Evolutionary conservation across 306 rosid species (phyloP), one percentile per base, ranked within the genome.

Genomic region (Neltuma alba): DNA sequence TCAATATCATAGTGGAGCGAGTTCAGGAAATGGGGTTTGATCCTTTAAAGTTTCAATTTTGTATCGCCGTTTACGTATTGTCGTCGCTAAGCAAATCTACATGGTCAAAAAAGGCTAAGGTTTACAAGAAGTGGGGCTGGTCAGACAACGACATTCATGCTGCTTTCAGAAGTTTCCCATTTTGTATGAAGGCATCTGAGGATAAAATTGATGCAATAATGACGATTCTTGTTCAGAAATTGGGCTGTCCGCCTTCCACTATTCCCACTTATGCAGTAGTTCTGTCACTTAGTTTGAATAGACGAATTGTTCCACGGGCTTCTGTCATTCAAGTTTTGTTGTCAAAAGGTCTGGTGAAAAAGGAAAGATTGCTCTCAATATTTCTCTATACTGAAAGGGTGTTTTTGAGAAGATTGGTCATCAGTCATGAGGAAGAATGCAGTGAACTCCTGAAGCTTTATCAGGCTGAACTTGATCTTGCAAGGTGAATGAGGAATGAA

Each of bases 111-210:
- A 86, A 86, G 83, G 55, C 74, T 34, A 34, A 50, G 34, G 28
- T 67, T 48, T 82, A 82, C 61, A 76, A 55, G 71, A 79, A 60
- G 7, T 86, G 86, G 86, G 89, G 80, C 25, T 83, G 79, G 76
- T 66, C 82, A 31, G 84, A 76, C 37, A 6, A 79, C 38, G 75
- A 82, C 1, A 50, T 79, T 50, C 14, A 36, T 45, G 57, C 36
- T 2, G 86, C 83, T 5, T 86, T 86, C 60, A 72, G 78, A 70
- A 9, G 41, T 16, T 42, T 10, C 37, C 86, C 86, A 1, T 66
- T 47, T 28, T 82, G 75, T 33, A 82, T 85, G 75, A 12, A 54
- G 13, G 3, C 3, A 16, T 86, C 89, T 13, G 80, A 76, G 55
- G 45, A 45, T 1, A 86, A 82, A 55, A 80, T 86, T 42, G 77